Evolutionary conservation across 2,329 filamentous ascomycete genomes (phyloP).

Genomic region (Fusarium sp.): DNA sequence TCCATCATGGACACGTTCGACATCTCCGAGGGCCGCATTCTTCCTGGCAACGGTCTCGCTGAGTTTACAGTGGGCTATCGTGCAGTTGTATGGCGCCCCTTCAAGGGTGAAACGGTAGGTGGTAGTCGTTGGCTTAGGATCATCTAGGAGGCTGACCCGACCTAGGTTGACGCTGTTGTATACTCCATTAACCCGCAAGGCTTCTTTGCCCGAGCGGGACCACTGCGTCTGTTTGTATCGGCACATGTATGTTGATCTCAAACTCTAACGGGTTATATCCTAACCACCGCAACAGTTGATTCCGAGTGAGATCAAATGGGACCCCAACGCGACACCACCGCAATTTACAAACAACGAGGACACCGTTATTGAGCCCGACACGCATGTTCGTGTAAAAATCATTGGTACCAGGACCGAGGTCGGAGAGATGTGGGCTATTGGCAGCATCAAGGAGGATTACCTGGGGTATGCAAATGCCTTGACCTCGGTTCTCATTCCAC

Average conservation of each 20-base stretch:
- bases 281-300: conserved; percentile 76
- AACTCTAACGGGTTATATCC: conserved; percentile 1
- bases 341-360: conserved; percentile 97
- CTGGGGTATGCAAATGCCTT: conserved; percentile 67
- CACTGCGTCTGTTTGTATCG: conserved; percentile 84
- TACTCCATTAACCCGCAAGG: conserved; percentile 92
- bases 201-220: conserved; percentile 90
- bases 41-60: conserved; percentile 91
- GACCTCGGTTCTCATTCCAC: neutral
- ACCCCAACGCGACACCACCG: conserved; percentile 95
- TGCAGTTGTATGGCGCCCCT: conserved; percentile 97
- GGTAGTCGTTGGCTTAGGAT: conserved; percentile 31
- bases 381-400: conserved; percentile 93
- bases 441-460: conserved; percentile 92
- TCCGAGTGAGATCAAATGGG: conserved; percentile 91
- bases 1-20: conserved; percentile 98
- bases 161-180: conserved; percentile 92
- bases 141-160: conserved; percentile 52
- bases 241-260: conserved; percentile 77
- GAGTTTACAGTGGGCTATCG: conserved; percentile 97
- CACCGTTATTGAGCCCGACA: conserved; percentile 92
- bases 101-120: conserved; percentile 95
- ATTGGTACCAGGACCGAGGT: conserved; percentile 95
- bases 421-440: conserved; percentile 95
- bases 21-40: conserved; percentile 92